Conservation (phyloP, 2,329 filamentous ascomycete genomes). For the Colletotrichum sublineola region DNA sequence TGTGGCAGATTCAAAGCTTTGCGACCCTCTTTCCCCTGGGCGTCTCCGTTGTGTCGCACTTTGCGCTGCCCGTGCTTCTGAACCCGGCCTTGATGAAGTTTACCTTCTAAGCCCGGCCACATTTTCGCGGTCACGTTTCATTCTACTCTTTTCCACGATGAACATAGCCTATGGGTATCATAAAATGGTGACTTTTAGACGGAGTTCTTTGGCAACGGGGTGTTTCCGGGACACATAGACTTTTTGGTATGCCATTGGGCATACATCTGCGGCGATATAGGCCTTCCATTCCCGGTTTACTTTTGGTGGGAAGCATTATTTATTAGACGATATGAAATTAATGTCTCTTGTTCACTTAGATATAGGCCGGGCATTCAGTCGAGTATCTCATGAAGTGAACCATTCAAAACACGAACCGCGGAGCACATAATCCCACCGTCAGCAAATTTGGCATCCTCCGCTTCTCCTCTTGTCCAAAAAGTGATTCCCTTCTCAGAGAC, state of each 20-base stretch:
- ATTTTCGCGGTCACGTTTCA: constrained; percentile 5
- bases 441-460: no score
- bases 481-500: background rate
- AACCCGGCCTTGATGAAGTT: constrained; percentile 76
- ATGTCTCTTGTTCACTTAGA: background rate
- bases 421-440: background rate
- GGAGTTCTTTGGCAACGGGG: constrained; percentile 16
- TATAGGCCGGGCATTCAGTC: background rate
- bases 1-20: constrained; percentile 70
- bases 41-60: constrained; percentile 66
- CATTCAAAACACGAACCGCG: background rate
- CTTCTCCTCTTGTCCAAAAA: no score
- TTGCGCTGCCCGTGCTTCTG: constrained; percentile 69
- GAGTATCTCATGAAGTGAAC: background rate
- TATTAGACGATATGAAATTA: background rate
- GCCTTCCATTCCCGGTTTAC: background rate
- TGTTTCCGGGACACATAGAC: constrained; percentile 14
- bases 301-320: constrained; percentile 1
- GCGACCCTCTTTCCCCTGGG: constrained; percentile 71
- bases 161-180: background rate
- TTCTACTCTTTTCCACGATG: background rate
- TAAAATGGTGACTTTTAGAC: constrained; percentile 21
- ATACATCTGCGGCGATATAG: background rate
- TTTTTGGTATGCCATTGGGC: background rate
- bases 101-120: constrained; percentile 61